Evolutionary conservation across 805 yeast species (phyloP), one percentile per base, ranked within the genome.

Genomic region (Debaryomyces castellii): DNA sequence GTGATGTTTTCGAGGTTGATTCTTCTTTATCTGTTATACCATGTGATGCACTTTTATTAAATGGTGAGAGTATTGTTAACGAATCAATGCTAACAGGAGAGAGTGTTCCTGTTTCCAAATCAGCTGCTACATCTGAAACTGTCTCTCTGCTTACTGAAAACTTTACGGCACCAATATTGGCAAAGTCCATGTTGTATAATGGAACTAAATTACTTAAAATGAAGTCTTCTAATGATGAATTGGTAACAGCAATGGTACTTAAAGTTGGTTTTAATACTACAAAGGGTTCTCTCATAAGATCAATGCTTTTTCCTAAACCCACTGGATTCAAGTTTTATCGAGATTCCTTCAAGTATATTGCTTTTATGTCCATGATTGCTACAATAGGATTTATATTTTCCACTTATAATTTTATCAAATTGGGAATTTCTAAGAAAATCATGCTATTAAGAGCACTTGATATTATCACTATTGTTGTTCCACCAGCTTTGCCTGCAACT

Each of bases 21-120:
- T 96, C 97, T 0, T 78, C 87, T 0, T 69, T 94, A 46, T 57
- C 72, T 3, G 57, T 77, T 1, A 75, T 92, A 40, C 99, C 99
- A 0, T 90, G 97, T 60, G 99, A 94, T 64, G 86, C 96, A 0
- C 64, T 94, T 10, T 71, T 94, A 41, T 67, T 92, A 16, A 81
- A 90, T 27, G 99, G 99, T 42, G 98, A 91, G 60, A 88, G 96
- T 61, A 90, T 94, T 44, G 87, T 94, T n/a, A 94, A 94, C 63
- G 99, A 94, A 62, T 87, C 97, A 5, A 94, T 94, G 96, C 75
- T 94, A 17, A 94, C 99, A 0, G 99, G 99, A 33, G 99, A 94
- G 63, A 89, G 97, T 43, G 97, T 94, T 1, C 99, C 99, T 0
- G 96, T 94, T 2, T 81, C 97, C 0, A 94, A 94, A 62, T 50